Evolutionary conservation across 495 filamentous ascomycete genomes (phyloP), one percentile per base, ranked within the genome.

Genomic region (Penicillium paxilli): DNA sequence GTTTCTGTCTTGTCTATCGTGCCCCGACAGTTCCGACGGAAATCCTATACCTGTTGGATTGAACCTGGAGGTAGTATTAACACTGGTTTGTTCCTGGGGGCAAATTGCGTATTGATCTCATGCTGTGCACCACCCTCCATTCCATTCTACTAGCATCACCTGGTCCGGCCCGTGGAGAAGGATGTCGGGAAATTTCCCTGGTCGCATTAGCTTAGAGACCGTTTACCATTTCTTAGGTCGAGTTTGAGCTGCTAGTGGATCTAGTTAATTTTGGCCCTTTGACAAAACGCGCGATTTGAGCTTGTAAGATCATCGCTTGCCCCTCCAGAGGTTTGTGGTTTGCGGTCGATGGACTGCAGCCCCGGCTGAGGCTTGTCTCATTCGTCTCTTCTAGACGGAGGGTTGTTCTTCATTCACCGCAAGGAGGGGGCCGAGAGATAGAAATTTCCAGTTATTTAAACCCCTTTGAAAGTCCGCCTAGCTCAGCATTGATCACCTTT

Each of bases 1-100:
- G 40, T 50, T 46, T 55, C 54, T 47, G 47, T 49, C 23, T 46
- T 28, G 30, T 25, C 24, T 50, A 28, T 37, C 40, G 23, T 28
- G 23, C 53, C 59, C 60, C 57, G 61, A 62, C 49, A 32, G 46
- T 62, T 64, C 61, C 64, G 64, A 54, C 25, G 26, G 35, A 52
- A 59, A 58, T 45, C 24, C 21, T 22, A 22, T 42, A 20, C 40
- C 23, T 63, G 26, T 49, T 49, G 49, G 20, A 32, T n/a, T n/a
- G n/a, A 24, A 58, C 24, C 17, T 49, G 47, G 49, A 47, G 20
- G 20, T n/a, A n/a, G n/a, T 23, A n/a, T 30, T 52, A 20, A 17
- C 30, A 45, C 44, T 51, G 45, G 47, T 32, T 50, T 47, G 33
- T 42, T 42, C 40, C 40, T 42, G 40, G 40, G n/a, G 19, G 40